Evolutionary conservation across 2,329 filamentous ascomycete species (phyloP), one percentile per base, ranked within the genome.

Genomic region (Fusarium haematococcum): DNA sequence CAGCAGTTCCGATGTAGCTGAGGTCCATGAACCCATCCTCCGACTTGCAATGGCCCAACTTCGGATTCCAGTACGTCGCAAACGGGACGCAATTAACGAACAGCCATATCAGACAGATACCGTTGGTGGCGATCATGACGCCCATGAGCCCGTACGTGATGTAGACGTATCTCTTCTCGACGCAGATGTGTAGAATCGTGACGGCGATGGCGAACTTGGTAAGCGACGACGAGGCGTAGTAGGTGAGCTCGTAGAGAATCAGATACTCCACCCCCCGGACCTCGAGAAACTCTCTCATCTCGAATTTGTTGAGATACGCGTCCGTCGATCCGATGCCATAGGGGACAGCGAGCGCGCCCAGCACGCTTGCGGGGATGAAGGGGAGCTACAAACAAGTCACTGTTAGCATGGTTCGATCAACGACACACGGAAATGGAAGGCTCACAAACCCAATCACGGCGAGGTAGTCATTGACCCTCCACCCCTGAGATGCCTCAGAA

Each of bases 131-230:
- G 1, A 50, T 27, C 58, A 70, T 73, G 11, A 70, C 65, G 0
- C 30, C 23, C 67, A 74, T 73, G 7, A 73, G 41, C 0, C 33
- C 41, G 5, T 74, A 73, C 70, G 70, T 73, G 33, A 68, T 14
- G 30, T 63, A 65, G 2, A 73, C 64, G 4, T 73, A 73, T 8
- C 62, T 61, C n/a, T 45, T 69, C 14, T 69, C 48, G 2, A 73
- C 63, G 33, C 69, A 73, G 5, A 73, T 72, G 10, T 73, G 70
- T 16, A 73, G 30, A 5, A 73, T 72, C 39, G 65, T 73, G 4
- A 69, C 62, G 8, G 69, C 69, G 43, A 73, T 73, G 3, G 71
- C 67, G 7, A 72, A 70, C 30, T 73, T 73, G 14, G 71, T 73
- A 4, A 73, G 30, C 0, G 71, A 67, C 0, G 69, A 73, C 1